Evolutionary conservation across 2,329 filamentous ascomycete species (phyloP), one percentile per base, ranked within the genome.

Genomic region (Pyrenochaeta sp.): DNA sequence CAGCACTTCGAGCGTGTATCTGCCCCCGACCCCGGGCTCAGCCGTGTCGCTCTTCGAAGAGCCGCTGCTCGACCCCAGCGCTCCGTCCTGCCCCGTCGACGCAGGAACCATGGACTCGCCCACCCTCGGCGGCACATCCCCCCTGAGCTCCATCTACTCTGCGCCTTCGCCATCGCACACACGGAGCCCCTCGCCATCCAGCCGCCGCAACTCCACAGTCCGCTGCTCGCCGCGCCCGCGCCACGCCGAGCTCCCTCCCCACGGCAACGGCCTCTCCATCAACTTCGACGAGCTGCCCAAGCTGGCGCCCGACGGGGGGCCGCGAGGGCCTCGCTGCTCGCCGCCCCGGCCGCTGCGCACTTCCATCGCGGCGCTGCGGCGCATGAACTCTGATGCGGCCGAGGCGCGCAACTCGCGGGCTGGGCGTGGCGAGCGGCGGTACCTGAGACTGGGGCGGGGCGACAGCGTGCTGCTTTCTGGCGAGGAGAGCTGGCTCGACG

Each of bases 301-400:
- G 1, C 55, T 69, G 2, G 18, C 30, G 0, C 59, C 61, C 4
- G 46, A n/a, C n/a, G n/a, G n/a, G n/a, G n/a, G 48, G 0, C 49
- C 52, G 1, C 36, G 37, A 11, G 64, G 63, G 1, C 73, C 73
- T 0, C 68, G 72, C 31, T 43, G 50, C 2, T 61, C 60, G 7
- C 70, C 73, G 2, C 63, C 68, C 1, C 66, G 66, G 39, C 65
- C 67, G 9, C 54, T 76, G 4, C 66, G 72, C 10, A 63, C 66
- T 21, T 72, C 70, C 6, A 71, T 74, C 28, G 48, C 63, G 63
- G 45, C 68, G 13, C 60, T 77, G 3, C 60, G 74, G 5, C 64
- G 73, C 14, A 75, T 75, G 73, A 76, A 77, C 51, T 72, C 68
- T 18, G 73, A 75, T 38, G 65, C 68, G 2, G 38, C 36, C 6